Evolutionary conservation across 805 yeast species (phyloP).

Genomic region (Candida vartiovaarae): DNA sequence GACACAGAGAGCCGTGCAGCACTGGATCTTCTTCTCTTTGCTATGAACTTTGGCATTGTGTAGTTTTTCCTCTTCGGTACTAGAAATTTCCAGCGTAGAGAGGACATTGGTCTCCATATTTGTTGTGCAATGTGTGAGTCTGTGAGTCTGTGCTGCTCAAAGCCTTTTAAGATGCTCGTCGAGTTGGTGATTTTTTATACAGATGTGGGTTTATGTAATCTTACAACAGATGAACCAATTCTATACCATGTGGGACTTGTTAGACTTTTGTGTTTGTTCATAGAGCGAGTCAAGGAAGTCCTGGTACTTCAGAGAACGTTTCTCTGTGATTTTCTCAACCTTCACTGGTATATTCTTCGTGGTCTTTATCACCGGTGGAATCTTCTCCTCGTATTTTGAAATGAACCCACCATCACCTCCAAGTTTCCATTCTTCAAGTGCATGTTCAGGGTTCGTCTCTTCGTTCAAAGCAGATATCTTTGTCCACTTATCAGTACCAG

Average conservation of each 20-base stretch:
- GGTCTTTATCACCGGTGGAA: conserved; percentile 3
- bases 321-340: background rate
- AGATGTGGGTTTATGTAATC: background rate
- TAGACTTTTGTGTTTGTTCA: background rate
- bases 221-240: background rate
- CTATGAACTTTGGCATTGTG: background rate
- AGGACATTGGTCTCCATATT: background rate
- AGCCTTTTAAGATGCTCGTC: too few species aligned
- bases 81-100: conserved; percentile 1
- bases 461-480: conserved; percentile 38
- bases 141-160: too few species aligned
- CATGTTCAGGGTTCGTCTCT: conserved; percentile 23
- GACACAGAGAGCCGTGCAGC: conserved; percentile 7
- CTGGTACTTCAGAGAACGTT: background rate
- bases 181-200: too few species aligned
- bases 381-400: conserved; percentile 14
- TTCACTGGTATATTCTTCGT: background rate
- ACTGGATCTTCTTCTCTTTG: conserved; percentile 24
- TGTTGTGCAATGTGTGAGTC: background rate
- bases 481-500: conserved; percentile 45
- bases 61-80: background rate
- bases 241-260: too few species aligned
- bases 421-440: conserved; percentile 20
- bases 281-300: conserved; percentile 4
- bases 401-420: conserved; percentile 15